Percentiles rank a stretch among this genome's conserved stretches.
Evolutionary conservation across 73 alveolate species (phyloP).

Genomic region (Diophrys appendiculata): DNA sequence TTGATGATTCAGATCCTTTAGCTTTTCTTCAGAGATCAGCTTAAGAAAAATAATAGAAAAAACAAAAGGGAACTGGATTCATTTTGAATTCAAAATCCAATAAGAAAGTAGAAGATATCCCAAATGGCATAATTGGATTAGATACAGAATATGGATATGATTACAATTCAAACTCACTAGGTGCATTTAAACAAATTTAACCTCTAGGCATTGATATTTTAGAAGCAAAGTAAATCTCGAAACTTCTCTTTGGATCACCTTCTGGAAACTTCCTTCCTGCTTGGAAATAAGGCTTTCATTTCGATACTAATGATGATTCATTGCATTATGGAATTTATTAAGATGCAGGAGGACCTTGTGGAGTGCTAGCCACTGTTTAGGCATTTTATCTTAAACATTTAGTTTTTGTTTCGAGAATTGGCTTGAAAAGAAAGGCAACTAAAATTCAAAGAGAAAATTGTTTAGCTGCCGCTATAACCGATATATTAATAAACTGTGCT

Average conservation of each 20-base stretch:
- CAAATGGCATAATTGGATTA: no score
- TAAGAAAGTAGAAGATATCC: no score
- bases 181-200: no score
- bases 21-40: no score
- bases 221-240: constrained; percentile 27
- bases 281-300: constrained; percentile 67
- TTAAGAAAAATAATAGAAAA: no score
- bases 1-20: no score
- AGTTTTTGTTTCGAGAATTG: constrained; percentile 40
- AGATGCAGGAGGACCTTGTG: constrained; percentile 85
- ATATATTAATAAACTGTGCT: constrained; percentile 22
- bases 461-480: constrained; percentile 40
- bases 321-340: constrained; percentile 64
- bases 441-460: constrained; percentile 36
- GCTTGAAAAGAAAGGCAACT: no score
- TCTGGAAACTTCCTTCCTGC: constrained; percentile 45
- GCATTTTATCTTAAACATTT: constrained; percentile 65
- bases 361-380: constrained; percentile 69
- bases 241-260: constrained; percentile 24
- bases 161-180: no score
- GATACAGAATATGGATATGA: no score
- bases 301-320: constrained; percentile 29
- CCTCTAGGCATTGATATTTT: neutral
- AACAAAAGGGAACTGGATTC: no score
- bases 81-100: no score